Conservation (phyloP, 2,329 filamentous ascomycete genomes). For the Elsinoe perseae region DNA sequence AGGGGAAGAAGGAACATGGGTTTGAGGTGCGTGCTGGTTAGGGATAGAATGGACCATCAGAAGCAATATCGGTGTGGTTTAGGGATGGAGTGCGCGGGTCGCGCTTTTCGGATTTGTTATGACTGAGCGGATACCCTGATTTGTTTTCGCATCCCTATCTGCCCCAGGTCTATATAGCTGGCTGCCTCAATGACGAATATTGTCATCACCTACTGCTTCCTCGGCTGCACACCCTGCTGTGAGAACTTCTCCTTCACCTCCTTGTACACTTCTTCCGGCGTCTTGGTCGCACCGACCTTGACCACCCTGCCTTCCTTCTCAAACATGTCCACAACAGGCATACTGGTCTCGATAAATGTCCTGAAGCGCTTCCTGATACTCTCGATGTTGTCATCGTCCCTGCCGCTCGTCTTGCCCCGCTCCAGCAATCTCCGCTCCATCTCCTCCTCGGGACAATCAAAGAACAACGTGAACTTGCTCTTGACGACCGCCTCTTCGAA, state of each 20-base stretch:
- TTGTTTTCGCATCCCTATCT: background rate
- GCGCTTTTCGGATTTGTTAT: background rate
- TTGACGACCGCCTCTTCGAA: constrained; percentile 87
- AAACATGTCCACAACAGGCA: constrained; percentile 90
- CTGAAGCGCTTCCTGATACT: constrained; percentile 94
- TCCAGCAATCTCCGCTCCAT: constrained; percentile 80
- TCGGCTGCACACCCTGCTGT: constrained; percentile 33
- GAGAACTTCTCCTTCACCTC: constrained; percentile 44
- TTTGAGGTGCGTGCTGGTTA: constrained; percentile 56
- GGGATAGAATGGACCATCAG: background rate
- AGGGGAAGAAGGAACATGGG: constrained; percentile 75
- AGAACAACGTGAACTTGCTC: constrained; percentile 81
- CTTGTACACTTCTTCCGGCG: constrained; percentile 57
- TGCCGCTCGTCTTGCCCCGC: constrained; percentile 84
- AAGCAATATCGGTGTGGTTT: background rate
- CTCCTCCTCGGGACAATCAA: constrained; percentile 81
- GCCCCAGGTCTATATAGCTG: background rate
- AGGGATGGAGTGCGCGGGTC: background rate
- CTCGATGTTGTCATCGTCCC: constrained; percentile 88
- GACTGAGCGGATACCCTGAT: constrained; percentile 6
- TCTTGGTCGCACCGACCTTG: constrained; percentile 64
- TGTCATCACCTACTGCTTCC: background rate
- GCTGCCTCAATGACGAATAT: background rate
- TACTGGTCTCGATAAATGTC: constrained; percentile 89
- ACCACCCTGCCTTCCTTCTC: constrained; percentile 69